Evolutionary conservation across 176 grass and related monocot genomes (phyloP).

Genomic region (Saccharum spontaneum): DNA sequence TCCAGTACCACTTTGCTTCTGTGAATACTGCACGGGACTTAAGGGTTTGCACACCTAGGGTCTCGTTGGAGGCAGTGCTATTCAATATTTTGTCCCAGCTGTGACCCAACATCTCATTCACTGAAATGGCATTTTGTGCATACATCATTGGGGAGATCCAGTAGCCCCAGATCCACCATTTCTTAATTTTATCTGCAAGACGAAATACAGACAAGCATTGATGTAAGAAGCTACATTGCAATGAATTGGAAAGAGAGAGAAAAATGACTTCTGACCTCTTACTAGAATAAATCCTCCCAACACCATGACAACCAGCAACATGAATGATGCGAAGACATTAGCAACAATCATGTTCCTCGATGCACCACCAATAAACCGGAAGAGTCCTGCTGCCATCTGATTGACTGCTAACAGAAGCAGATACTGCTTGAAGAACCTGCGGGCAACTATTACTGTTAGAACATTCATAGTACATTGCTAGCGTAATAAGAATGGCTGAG

Average conservation of each 20-base stretch:
- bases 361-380: constrained; percentile 66
- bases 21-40: no score
- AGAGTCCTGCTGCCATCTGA: constrained; percentile 73
- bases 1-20: no score
- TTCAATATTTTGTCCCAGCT: no score
- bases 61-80: no score
- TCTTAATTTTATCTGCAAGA: no score
- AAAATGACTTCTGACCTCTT: constrained; percentile 45
- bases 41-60: no score
- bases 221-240: not conserved
- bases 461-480: not conserved
- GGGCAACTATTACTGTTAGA: constrained; percentile 26
- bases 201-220: no score
- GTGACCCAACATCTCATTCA: no score
- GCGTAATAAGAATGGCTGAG: not conserved
- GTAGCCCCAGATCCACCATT: no score
- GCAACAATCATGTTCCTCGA: constrained; percentile 74
- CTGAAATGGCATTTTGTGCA: no score
- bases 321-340: constrained; percentile 77
- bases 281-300: constrained; percentile 82
- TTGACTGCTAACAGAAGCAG: constrained; percentile 66
- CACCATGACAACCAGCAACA: constrained; percentile 66
- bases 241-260: not conserved
- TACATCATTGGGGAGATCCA: no score
- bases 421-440: constrained; percentile 91